phyloP scores from a whole-genome alignment of 495 filamentous ascomycete genomes.

The Penicillium macrosclerotiorum region DNA sequence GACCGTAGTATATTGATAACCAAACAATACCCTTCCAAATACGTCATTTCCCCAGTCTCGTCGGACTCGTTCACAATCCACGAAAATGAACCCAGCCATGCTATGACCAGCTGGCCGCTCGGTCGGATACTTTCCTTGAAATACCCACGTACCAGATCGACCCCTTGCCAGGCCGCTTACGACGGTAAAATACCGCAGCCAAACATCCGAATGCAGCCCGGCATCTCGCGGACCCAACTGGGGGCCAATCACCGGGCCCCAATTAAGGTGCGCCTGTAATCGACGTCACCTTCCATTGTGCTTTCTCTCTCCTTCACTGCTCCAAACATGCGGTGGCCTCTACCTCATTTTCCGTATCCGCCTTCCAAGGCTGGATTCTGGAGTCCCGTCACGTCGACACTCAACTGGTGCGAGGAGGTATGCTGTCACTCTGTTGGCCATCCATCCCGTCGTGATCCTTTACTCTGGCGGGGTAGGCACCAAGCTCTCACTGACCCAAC shows the following conservation, averaged over 20 bases:
- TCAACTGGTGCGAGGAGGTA: slow-evolving; percentile 96
- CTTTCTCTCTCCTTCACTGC: slow-evolving; percentile 2
- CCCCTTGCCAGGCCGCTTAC: background rate
- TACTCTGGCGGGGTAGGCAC: background rate
- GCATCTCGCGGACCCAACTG: slow-evolving; percentile 19
- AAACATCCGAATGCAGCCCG: slow-evolving; percentile 11
- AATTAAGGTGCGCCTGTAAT: slow-evolving; percentile 13
- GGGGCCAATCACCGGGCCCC: slow-evolving; percentile 15
- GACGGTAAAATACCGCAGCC: background rate
- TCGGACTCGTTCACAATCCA: too few species aligned
- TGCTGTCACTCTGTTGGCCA: slow-evolving; percentile 4
- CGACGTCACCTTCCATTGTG: slow-evolving; percentile 22
- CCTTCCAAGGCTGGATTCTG: slow-evolving; percentile 67
- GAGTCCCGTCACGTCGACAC: slow-evolving; percentile 80
- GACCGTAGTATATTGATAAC: too few species aligned
- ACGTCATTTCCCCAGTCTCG: too few species aligned
- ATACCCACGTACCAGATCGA: background rate
- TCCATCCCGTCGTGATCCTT: background rate
- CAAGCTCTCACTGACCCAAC: too few species aligned
- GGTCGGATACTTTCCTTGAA: too few species aligned
- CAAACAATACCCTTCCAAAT: too few species aligned
- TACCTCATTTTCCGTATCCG: slow-evolving; percentile 70
- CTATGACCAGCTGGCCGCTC: too few species aligned
- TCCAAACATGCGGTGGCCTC: slow-evolving; percentile 32
- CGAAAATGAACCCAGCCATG: too few species aligned